Evolutionary conservation across 768 basidiomycete species (phyloP), one percentile per base, ranked within the genome.

Genomic region (Suillus fuscotomentosus): DNA sequence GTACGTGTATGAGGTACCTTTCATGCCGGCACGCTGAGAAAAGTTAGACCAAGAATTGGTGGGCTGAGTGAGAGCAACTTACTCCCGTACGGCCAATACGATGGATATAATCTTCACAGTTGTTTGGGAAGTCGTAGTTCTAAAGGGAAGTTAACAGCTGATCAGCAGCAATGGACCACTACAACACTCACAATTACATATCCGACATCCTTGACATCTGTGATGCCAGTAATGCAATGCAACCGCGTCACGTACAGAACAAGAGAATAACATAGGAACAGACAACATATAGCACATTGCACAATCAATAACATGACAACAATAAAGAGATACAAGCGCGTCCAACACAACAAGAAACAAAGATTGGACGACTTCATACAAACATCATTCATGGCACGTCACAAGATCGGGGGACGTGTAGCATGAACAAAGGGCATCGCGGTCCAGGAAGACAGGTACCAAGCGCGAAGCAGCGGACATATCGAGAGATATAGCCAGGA

Each of bases 151-250:
- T 10, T 59, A 64, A 69, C 60, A 70, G 60, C 3, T 47, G 48
- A 39, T 57, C 27, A 31, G 66, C 47, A 67, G 54, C 0, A 14
- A 60, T 50, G 45, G 10, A 43, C 67, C 7, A 59, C 60, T 20
- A 43, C 56, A 17, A 60, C 15, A 86, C 93, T 76, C 71, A 95
- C 94, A 70, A 99, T 94, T 68, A 98, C 95, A 79, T 95, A 98
- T 70, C 92, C 91, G 70, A 99, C 95, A 81, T 99, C 96, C 90
- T 99, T 98, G 80, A 99, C 96, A 83, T 97, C 97, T 97, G 80
- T 70, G 68, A 66, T 76, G 71, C 70, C 64, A 64, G 71, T 71
- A 75, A 73, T 67, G 60, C 36, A 48, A 73, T 69, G 72, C 74
- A 68, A 74, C 74, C 69, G 72, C 64, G 68, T 72, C 72, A 76